Conservation (phyloP, 202 grass and related monocot species). For the Cymbopogon flexuosus region DNA sequence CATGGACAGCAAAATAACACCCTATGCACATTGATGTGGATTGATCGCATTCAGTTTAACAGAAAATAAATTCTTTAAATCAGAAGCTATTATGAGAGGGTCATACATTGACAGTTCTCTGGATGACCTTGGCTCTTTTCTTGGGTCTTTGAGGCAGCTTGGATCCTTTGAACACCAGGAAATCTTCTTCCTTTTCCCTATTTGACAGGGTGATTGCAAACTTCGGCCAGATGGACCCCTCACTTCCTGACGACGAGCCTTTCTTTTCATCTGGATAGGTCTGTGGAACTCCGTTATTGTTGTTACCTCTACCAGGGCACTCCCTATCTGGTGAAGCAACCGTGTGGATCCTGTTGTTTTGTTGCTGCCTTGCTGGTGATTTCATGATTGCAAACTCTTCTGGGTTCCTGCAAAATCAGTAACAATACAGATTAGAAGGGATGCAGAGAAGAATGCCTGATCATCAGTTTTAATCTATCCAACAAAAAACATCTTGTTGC, state of each 20-base stretch:
- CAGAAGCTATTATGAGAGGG: constrained; percentile 7
- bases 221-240: constrained; percentile 69
- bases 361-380: constrained; percentile 38
- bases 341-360: constrained; percentile 31
- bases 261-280: constrained; percentile 62
- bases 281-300: constrained; percentile 28
- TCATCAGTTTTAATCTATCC: background rate
- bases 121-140: constrained; percentile 78
- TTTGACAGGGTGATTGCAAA: constrained; percentile 61
- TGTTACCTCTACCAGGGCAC: constrained; percentile 23
- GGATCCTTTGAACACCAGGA: constrained; percentile 83
- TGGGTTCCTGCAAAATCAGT: constrained; percentile 49
- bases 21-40: constrained; percentile 15
- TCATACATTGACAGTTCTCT: constrained; percentile 78
- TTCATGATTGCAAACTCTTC: constrained; percentile 55
- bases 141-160: constrained; percentile 87
- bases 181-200: constrained; percentile 95
- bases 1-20: constrained; percentile 3
- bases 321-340: constrained; percentile 43
- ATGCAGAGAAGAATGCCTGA: background rate
- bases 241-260: constrained; percentile 71
- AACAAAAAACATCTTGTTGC: background rate
- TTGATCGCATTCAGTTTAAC: background rate
- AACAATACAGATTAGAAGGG: constrained; percentile 21
- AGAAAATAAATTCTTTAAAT: constrained; percentile 8